Conservation (phyloP, 345 rosid genomes). For the Salix purpurea region DNA sequence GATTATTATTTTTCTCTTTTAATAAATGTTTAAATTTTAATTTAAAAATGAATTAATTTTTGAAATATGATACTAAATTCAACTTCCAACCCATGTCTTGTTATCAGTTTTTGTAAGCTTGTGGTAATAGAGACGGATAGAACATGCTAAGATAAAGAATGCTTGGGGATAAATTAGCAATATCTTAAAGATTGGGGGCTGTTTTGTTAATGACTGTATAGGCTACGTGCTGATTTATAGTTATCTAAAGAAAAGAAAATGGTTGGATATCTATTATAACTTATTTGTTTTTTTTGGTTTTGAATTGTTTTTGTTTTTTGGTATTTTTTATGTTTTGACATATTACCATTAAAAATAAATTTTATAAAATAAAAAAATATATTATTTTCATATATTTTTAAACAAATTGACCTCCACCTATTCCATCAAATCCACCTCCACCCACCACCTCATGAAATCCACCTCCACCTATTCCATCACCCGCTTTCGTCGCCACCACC, state of each 20-base stretch:
- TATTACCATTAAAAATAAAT: too few species aligned
- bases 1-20: too few species aligned
- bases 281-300: too few species aligned
- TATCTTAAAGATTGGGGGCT: background rate
- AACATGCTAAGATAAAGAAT: background rate
- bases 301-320: too few species aligned
- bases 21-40: too few species aligned
- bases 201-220: background rate
- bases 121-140: background rate
- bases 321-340: too few species aligned
- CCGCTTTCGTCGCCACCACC: slow-evolving; percentile 54
- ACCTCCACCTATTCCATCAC: slow-evolving; percentile 65
- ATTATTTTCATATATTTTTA: too few species aligned
- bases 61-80: too few species aligned
- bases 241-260: background rate
- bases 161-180: background rate
- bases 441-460: slow-evolving; percentile 78
- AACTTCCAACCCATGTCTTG: background rate
- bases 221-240: background rate
- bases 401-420: slow-evolving; percentile 29
- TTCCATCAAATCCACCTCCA: slow-evolving; percentile 39
- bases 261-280: background rate
- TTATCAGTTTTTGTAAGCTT: background rate
- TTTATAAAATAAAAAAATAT: too few species aligned
- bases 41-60: too few species aligned